Evolutionary conservation across 2,329 filamentous ascomycete genomes (phyloP), one percentile per base, ranked within the genome.

Genomic region (Pseudocercospora macadamiae): DNA sequence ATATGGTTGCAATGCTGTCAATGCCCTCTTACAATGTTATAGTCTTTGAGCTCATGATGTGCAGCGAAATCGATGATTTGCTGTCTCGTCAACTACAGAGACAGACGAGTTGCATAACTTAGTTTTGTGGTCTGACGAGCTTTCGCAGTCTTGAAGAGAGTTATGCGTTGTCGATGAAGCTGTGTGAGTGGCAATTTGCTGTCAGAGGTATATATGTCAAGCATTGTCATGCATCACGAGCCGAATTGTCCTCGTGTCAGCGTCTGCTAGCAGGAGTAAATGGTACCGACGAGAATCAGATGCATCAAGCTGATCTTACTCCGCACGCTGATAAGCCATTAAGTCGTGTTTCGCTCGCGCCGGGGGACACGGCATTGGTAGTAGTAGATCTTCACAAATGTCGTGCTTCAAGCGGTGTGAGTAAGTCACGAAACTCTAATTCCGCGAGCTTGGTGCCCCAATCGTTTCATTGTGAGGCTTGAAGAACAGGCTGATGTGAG

Each of bases 321-420:
- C 12, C 9, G 19, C 23, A 18, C 42, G 4, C n/a, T 47, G 42
- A 26, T 28, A 47, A 47, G 23, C 23, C 12, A 2, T 47, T 23
- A 18, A 14, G n/a, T n/a, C 26, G 21, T 47, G 18, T 47, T 21
- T 47, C 21, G 42, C 23, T 4, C 4, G 42, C 42, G 23, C 26
- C 42, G 19, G 42, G 42, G 23, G 5, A 9, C 23, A 47, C 23
- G 42, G 14, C 21, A 47, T 12, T 23, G 23, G 23, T 25, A 25
- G 42, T 14, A 26, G 42, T 26, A 47, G 42, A 7, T 47, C 42
- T 47, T 21, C 14, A 21, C 42, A 45, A 4, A 12, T 47, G 42
- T 16, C 42, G 42, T 47, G 42, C 42, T 47, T 9, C 19, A 47
- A 47, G 42, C 42, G 42, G 42, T 47, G 42, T 47, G 42, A 47